Evolutionary conservation across 1,139 yeast species (phyloP).

Genomic region (Meyerozyma smithsonii): DNA sequence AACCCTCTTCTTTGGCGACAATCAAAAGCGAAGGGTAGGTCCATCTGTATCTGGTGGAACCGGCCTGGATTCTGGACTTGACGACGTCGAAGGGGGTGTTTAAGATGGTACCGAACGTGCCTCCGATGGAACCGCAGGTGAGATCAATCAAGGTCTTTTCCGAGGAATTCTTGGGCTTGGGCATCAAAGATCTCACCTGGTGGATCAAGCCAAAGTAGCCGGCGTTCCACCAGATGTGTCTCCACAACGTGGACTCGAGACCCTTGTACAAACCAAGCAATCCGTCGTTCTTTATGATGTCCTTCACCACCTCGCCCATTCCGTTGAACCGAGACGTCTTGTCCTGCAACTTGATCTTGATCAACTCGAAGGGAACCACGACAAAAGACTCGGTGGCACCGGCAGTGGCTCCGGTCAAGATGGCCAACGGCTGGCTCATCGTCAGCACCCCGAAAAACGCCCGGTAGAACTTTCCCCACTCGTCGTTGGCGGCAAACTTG

Average conservation of each 20-base stretch:
- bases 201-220: conserved; percentile 95
- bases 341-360: conserved; percentile 87
- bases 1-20: conserved; percentile 82
- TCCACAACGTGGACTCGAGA: conserved; percentile 93
- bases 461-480: conserved; percentile 87
- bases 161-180: conserved; percentile 62
- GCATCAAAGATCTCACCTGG: conserved; percentile 77
- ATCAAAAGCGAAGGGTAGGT: conserved; percentile 73
- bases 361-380: conserved; percentile 92
- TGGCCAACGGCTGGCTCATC: conserved; percentile 78
- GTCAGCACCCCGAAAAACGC: conserved; percentile 61
- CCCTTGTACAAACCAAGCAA: conserved; percentile 86
- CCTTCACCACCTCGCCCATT: conserved; percentile 75
- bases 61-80: conserved; percentile 93
- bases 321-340: conserved; percentile 77
- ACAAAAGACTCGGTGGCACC: conserved; percentile 97
- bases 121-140: conserved; percentile 92
- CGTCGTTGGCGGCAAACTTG: conserved; percentile 96
- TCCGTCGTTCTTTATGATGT: conserved; percentile 74
- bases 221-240: conserved; percentile 96
- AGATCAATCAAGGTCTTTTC: conserved; percentile 83
- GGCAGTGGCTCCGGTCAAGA: conserved; percentile 95
- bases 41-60: conserved; percentile 87
- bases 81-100: conserved; percentile 98
- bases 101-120: conserved; percentile 88